A percentile compares a stretch with the other conserved stretches of the same genome.
phyloP scores from a whole-genome alignment of 2,329 filamentous ascomycete species.

The Colletotrichum kahawae region DNA sequence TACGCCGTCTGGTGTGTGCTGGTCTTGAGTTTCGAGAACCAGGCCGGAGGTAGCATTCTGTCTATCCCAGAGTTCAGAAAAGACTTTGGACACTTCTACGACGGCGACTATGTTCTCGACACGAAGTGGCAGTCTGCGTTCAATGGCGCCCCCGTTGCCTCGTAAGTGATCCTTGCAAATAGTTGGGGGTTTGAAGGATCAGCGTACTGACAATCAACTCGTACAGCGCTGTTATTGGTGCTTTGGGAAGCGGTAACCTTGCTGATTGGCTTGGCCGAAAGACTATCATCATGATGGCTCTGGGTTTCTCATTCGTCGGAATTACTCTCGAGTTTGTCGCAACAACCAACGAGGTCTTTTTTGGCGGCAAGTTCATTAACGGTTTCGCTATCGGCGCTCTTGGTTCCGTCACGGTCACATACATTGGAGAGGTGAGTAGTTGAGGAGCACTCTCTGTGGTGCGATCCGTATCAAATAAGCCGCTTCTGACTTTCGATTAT shows the following conservation, averaged over 20 bases:
- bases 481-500: conserved; percentile 26
- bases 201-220: not conserved
- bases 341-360: conserved; percentile 43
- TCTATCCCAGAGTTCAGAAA: conserved; percentile 49
- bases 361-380: conserved; percentile 46
- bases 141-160: conserved; percentile 44
- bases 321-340: conserved; percentile 46
- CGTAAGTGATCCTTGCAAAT: conserved; percentile 22
- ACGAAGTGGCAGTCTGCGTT: conserved; percentile 51
- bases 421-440: conserved; percentile 34
- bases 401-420: conserved; percentile 30
- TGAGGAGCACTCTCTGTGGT: not conserved
- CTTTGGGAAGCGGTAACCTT: conserved; percentile 32
- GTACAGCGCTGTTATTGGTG: conserved; percentile 28
- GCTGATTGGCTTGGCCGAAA: conserved; percentile 38
- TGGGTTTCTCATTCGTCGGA: conserved; percentile 39
- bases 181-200: rapidly evolving
- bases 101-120: conserved; percentile 41
- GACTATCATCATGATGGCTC: conserved; percentile 33
- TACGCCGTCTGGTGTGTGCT: conserved; percentile 44
- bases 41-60: conserved; percentile 44
- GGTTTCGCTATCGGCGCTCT: conserved; percentile 39
- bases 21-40: conserved; percentile 45
- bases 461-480: not conserved
- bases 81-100: conserved; percentile 44